phyloP scores from a whole-genome alignment of 306 rosid genomes.

The Begonia peltatifolia region DNA sequence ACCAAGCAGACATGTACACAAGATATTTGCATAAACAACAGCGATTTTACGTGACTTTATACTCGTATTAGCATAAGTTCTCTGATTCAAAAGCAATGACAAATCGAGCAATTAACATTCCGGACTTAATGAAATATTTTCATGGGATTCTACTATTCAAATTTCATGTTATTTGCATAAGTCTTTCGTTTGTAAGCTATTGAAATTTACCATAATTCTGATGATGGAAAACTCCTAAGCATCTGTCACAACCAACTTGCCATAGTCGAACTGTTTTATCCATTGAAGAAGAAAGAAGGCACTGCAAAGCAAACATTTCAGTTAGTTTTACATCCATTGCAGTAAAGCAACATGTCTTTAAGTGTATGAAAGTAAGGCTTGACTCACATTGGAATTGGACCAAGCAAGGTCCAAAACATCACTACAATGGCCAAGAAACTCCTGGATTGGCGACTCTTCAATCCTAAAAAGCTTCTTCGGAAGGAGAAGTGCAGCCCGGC shows the following conservation, averaged over 20 bases:
- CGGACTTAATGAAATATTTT: too few species aligned
- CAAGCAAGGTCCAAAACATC: constrained; percentile 89
- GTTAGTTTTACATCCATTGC: too few species aligned
- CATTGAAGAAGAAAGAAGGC: constrained; percentile 74
- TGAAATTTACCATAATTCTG: constrained; percentile 49
- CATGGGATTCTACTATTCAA: too few species aligned
- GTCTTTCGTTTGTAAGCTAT: too few species aligned
- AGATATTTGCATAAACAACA: too few species aligned
- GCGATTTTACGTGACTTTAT: background rate
- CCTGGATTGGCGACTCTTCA: constrained; percentile 56
- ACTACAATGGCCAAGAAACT: constrained; percentile 54
- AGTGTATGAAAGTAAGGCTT: background rate
- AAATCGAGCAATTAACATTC: constrained; percentile 1
- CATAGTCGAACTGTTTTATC: constrained; percentile 88
- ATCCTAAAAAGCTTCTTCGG: constrained; percentile 58
- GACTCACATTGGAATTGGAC: constrained; percentile 79
- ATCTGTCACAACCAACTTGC: constrained; percentile 45
- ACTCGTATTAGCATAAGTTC: background rate
- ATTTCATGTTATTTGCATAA: too few species aligned
- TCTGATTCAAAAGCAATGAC: background rate
- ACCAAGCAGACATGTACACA: too few species aligned
- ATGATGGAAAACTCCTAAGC: constrained; percentile 52
- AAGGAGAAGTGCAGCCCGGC: constrained; percentile 31
- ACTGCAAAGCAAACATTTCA: constrained; percentile 29
- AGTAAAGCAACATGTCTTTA: too few species aligned